Evolutionary conservation across 768 basidiomycete species (phyloP).

Genomic region (Trametes maxima): DNA sequence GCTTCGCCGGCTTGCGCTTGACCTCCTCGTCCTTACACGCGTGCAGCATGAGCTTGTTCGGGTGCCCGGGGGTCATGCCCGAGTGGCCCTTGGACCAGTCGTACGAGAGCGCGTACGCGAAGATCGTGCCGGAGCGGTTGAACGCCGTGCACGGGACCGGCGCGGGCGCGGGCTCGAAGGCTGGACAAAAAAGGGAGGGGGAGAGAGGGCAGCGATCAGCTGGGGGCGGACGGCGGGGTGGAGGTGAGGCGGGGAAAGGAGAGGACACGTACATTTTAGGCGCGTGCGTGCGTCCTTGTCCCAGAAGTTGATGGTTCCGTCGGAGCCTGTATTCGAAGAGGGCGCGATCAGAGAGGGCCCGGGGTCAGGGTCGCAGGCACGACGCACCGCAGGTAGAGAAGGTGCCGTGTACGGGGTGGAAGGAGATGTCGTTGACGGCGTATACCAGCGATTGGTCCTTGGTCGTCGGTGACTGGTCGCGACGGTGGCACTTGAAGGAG

Average conservation of each 20-base stretch:
- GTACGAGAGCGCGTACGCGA: conserved; percentile 91
- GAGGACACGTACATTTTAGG: conserved; percentile 71
- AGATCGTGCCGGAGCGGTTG: conserved; percentile 85
- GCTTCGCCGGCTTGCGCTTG: conserved; percentile 54
- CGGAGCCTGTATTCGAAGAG: conserved; percentile 52
- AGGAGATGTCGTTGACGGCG: conserved; percentile 58
- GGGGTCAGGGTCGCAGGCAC: not conserved
- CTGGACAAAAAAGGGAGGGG: conserved; percentile 36
- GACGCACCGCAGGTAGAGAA: conserved; percentile 45
- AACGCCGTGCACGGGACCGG: conserved; percentile 83
- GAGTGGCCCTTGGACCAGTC: conserved; percentile 94
- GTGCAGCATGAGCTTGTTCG: conserved; percentile 84
- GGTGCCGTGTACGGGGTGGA: conserved; percentile 57
- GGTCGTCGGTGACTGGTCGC: conserved; percentile 35
- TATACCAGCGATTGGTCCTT: conserved; percentile 52
- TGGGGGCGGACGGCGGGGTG: conserved; percentile 9
- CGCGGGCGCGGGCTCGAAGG: conserved; percentile 72
- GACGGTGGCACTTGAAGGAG: conserved; percentile 57
- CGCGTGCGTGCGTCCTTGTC: conserved; percentile 92
- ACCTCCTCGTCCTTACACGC: conserved; percentile 88
- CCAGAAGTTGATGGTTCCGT: conserved; percentile 92
- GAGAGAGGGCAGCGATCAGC: not conserved
- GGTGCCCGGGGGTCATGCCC: conserved; percentile 70
- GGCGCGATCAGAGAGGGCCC: not conserved
- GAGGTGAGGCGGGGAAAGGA: conserved; percentile 1